A percentile compares a stretch with the other conserved stretches of the same genome.
Evolutionary conservation across 768 basidiomycete species (phyloP).

Genomic region (Mycena capillaripes): DNA sequence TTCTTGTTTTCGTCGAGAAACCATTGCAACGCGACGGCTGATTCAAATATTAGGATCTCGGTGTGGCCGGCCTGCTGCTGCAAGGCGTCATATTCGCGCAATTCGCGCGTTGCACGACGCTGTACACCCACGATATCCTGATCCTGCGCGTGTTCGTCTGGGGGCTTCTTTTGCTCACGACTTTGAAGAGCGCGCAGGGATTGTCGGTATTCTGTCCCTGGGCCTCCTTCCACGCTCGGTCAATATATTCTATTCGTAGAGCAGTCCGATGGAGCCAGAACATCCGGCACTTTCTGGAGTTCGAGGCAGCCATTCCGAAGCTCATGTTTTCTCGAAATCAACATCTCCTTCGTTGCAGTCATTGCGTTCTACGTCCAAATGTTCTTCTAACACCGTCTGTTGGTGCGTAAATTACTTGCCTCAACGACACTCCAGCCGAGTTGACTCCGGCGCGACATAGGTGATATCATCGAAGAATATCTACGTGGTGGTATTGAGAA

Average conservation of each 20-base stretch:
- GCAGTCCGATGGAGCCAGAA: background rate
- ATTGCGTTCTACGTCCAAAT: slow-evolving; percentile 6
- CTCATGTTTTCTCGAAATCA: background rate
- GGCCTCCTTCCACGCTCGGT: too few species aligned
- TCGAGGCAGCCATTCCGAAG: background rate
- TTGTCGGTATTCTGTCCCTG: background rate
- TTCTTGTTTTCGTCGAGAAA: background rate
- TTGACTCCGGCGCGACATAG: background rate
- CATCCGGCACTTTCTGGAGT: background rate
- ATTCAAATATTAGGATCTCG: background rate
- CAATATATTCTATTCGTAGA: background rate
- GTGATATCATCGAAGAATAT: slow-evolving; percentile 1
- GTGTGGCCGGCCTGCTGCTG: background rate
- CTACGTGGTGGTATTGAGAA: background rate
- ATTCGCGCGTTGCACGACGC: background rate
- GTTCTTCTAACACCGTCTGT: background rate
- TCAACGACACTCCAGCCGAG: background rate
- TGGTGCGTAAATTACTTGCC: background rate
- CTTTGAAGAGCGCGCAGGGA: background rate
- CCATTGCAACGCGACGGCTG: background rate
- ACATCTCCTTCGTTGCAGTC: background rate
- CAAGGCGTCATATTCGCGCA: background rate
- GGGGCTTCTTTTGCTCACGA: background rate
- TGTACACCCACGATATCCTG: background rate
- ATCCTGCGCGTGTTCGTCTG: background rate